A percentile compares a stretch with the other conserved stretches of the same genome.
Evolutionary conservation across 768 basidiomycete genomes (phyloP).

Genomic region (Russula compacta): DNA sequence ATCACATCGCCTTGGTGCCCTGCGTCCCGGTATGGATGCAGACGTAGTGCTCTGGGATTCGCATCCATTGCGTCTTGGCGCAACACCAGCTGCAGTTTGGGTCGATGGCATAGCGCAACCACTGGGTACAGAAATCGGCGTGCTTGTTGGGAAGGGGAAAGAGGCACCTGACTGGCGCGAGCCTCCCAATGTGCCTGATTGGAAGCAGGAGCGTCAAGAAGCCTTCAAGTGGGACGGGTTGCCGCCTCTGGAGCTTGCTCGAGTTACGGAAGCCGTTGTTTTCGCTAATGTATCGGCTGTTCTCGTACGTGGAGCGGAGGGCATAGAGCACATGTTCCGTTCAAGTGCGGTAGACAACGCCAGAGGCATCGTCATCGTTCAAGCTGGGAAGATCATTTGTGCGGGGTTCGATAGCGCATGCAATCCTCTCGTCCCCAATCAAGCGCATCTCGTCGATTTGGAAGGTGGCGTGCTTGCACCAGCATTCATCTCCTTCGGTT

Average conservation of each 20-base stretch:
- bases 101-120: conserved; percentile 75
- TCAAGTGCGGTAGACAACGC: conserved; percentile 6
- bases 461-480: conserved; percentile 53
- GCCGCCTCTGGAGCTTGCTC: conserved; percentile 46
- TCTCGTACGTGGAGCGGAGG: conserved; percentile 20
- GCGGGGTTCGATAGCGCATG: conserved; percentile 24
- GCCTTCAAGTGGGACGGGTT: conserved; percentile 57
- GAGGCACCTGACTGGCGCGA: conserved; percentile 20
- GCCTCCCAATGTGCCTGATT: conserved; percentile 44
- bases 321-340: conserved; percentile 13
- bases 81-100: conserved; percentile 60
- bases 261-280: conserved; percentile 32
- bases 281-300: conserved; percentile 47
- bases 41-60: conserved; percentile 74
- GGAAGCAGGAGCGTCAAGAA: conserved; percentile 47
- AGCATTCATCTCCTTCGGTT: conserved; percentile 57
- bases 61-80: conserved; percentile 65
- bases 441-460: conserved; percentile 38
- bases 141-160: conserved; percentile 19
- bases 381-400: conserved; percentile 47
- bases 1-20: conserved; percentile 69
- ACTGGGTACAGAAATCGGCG: conserved; percentile 32
- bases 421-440: conserved; percentile 1
- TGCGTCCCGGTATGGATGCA: conserved; percentile 31
- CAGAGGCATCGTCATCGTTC: conserved; percentile 36